A percentile compares a stretch with the other conserved stretches of the same genome.
phyloP scores from a whole-genome alignment of 2,329 filamentous ascomycete species.

The Beauveria varroae region DNA sequence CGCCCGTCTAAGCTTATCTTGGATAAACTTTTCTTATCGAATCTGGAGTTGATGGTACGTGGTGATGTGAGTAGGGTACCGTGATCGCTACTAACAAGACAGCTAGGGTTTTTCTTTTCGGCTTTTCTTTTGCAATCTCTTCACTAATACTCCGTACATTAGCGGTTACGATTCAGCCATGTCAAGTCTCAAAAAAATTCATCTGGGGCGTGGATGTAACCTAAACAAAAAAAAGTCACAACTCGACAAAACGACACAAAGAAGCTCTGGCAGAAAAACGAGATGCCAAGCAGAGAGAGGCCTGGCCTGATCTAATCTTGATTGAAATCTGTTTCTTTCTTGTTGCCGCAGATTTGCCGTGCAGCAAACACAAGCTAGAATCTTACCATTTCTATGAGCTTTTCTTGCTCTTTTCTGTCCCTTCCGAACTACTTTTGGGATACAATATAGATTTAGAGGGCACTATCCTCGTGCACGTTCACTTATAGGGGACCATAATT shows the following conservation, averaged over 20 bases:
- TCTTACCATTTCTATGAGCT: not conserved
- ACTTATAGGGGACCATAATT: not conserved
- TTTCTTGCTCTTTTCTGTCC: not conserved
- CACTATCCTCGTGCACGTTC: not conserved
- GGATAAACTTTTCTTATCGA: slow-evolving; percentile 1
- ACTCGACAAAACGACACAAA: too few species aligned
- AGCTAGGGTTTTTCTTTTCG: not conserved
- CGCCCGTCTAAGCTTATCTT: slow-evolving; percentile 36
- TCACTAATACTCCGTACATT: not conserved
- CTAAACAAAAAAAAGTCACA: not conserved
- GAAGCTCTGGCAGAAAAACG: not conserved
- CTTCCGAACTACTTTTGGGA: not conserved
- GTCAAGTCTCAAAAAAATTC: not conserved
- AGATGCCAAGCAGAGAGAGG: not conserved
- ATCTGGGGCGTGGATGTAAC: not conserved
- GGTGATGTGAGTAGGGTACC: not conserved
- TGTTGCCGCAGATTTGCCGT: not conserved
- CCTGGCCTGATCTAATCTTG: not conserved
- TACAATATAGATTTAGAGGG: not conserved
- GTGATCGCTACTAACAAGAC: not conserved
- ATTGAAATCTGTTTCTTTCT: not conserved
- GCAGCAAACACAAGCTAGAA: not conserved
- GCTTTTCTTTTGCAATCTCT: not conserved
- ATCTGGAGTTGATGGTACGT: slow-evolving; percentile 9
- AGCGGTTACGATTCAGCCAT: slow-evolving; percentile 1